Percentiles rank a stretch among this genome's conserved stretches.
These are phyloP conservation scores for Trypanosoma melophagium DNA, from an alignment of 208 protist genomes.

Conservation along the genomic window DNA sequence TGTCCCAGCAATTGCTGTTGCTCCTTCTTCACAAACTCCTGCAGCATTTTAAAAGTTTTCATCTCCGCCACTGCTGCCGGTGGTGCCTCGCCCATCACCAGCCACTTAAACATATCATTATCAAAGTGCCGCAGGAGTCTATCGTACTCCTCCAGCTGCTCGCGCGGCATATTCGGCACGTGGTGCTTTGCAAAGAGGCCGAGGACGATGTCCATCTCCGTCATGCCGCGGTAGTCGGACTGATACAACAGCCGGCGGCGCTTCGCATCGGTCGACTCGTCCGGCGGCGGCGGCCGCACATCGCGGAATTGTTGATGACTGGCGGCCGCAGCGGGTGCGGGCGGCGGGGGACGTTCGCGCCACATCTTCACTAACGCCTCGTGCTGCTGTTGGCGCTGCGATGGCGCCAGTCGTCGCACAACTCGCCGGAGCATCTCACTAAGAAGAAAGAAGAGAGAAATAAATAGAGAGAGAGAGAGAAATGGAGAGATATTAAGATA, in stretches of 20 bases:
- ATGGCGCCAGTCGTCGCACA: slow-evolving; percentile 6
- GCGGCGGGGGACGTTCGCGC: slow-evolving; percentile 14
- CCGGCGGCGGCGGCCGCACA: slow-evolving; percentile 41
- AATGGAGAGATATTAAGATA: too few relatives aligned
- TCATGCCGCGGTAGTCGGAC: slow-evolving; percentile 85
- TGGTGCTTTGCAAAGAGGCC: slow-evolving; percentile 73
- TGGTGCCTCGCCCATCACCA: slow-evolving; percentile 64
- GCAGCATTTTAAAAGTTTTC: slow-evolving; percentile 43
- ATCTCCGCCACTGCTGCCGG: slow-evolving; percentile 54
- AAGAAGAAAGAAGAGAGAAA: background rate
- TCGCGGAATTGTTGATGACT: slow-evolving; percentile 68
- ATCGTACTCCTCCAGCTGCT: slow-evolving; percentile 82
- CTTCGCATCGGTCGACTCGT: slow-evolving; percentile 63
- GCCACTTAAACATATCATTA: slow-evolving; percentile 84
- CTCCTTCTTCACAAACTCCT: slow-evolving; percentile 62
- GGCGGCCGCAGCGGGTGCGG: slow-evolving; percentile 35
- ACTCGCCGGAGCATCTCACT: slow-evolving; percentile 21
- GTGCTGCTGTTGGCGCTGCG: slow-evolving; percentile 22
- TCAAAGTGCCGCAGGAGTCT: slow-evolving; percentile 80
- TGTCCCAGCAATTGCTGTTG: slow-evolving; percentile 55
- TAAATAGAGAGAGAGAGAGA: background rate
- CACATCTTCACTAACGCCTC: slow-evolving; percentile 33
- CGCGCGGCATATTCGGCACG: slow-evolving; percentile 38
- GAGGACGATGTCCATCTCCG: slow-evolving; percentile 90
- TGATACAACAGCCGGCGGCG: slow-evolving; percentile 80